Conservation (phyloP, 345 rosid species). For the Eucalyptus pumila region DNA sequence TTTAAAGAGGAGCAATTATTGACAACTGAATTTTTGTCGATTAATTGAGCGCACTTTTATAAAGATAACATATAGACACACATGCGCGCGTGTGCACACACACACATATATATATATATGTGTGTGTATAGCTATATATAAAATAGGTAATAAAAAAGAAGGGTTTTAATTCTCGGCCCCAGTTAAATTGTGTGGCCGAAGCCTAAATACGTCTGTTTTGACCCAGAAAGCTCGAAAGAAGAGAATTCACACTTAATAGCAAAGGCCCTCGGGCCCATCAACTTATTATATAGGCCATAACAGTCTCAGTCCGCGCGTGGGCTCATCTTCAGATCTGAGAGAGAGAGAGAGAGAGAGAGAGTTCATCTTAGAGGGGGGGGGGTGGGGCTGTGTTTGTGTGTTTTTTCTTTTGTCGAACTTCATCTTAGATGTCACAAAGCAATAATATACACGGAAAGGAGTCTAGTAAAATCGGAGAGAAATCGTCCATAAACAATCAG, state of each 20-base stretch:
- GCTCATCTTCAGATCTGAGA: too few relatives aligned
- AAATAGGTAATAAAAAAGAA: too few relatives aligned
- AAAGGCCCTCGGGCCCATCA: not conserved
- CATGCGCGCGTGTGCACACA: too few relatives aligned
- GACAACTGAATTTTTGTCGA: too few relatives aligned
- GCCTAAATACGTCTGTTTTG: not conserved
- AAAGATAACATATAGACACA: too few relatives aligned
- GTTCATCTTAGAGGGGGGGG: not conserved
- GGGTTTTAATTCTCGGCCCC: not conserved
- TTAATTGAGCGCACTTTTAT: too few relatives aligned
- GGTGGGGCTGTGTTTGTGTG: too few relatives aligned
- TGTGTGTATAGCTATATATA: too few relatives aligned
- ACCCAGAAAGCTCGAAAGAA: not conserved
- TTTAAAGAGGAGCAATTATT: too few relatives aligned
- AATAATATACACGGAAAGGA: too few relatives aligned
- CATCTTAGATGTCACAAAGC: too few relatives aligned
- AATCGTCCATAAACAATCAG: not conserved
- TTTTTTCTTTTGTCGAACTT: not conserved
- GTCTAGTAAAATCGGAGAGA: too few relatives aligned
- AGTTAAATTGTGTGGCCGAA: not conserved
- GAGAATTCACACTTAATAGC: not conserved
- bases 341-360: not conserved
- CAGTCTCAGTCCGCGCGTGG: not conserved
- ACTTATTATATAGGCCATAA: not conserved
- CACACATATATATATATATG: rapidly evolving